Evolutionary conservation across 2,329 filamentous ascomycete genomes (phyloP), one percentile per base, ranked within the genome.

Genomic region (Aspergillus pseudoviridinutans): DNA sequence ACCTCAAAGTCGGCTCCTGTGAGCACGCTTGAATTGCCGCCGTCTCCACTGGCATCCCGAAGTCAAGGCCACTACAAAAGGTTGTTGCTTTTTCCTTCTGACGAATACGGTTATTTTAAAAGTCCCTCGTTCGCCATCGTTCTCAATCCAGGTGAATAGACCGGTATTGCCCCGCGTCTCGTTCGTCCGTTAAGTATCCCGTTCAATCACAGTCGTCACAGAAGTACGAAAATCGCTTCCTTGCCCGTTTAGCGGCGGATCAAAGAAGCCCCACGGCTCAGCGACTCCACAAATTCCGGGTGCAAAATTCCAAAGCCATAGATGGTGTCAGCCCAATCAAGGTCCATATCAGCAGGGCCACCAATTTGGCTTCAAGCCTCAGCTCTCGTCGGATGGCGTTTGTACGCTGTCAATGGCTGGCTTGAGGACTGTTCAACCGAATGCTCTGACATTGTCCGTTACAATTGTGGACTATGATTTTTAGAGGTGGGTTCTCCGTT

Each of bases 171-270:
- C 59, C 61, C 57, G 61, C 59, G 58, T 58, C 55, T 59, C 42
- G 55, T 55, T 52, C 57, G 55, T 55, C 51, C 53, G 52, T 49
- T 51, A 50, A 49, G 59, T 53, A 49, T 47, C 53, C 55, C 54
- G 38, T n/a, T 64, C 61, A 64, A 63, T 64, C 61, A 64, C 53
- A 54, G 51, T 47, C 25, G 17, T 35, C 14, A 35, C 32, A 38
- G 5, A 38, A 38, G 32, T 38, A 38, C 32, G 49, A 50, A 46
- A 35, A 57, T 60, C 50, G 59, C 61, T 55, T 3, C 59, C 53
- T 57, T 59, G 54, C 50, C 25, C 29, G 53, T 56, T 59, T 66
- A 67, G 65, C 62, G 65, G 65, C 58, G 64, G 63, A 66, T 67
- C 63, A 55, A 38, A 47, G 32, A 53, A 32, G 64, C 62, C 63